These are phyloP conservation scores for Centella asiatica DNA, from an alignment of 129 eudicot genomes.

Conservation along the genomic window DNA sequence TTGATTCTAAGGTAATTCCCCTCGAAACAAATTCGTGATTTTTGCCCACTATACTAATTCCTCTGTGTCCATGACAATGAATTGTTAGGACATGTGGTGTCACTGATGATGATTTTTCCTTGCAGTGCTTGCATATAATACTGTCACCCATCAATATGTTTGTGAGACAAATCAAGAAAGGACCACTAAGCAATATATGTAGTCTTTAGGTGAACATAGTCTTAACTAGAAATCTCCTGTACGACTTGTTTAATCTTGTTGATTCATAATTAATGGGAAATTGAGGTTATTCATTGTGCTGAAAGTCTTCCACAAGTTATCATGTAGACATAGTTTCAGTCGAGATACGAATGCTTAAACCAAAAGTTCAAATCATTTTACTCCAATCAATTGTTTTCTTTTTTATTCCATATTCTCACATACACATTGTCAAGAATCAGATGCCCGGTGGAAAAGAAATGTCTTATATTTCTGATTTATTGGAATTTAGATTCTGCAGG, in stretches of 20 bases:
- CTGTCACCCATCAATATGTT: slow-evolving; percentile 9
- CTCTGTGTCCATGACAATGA: slow-evolving; percentile 28
- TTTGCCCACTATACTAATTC: slow-evolving; percentile 10
- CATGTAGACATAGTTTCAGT: background rate
- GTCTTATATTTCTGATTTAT: background rate
- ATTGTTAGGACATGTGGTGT: slow-evolving; percentile 11
- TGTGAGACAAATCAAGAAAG: background rate
- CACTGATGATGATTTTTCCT: slow-evolving; percentile 5
- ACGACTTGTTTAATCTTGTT: background rate
- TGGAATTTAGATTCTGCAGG: background rate
- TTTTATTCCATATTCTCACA: background rate
- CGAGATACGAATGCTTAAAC: background rate
- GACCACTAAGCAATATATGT: background rate
- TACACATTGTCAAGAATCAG: background rate
- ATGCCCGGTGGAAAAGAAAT: background rate
- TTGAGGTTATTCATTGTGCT: background rate
- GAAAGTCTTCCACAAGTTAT: background rate
- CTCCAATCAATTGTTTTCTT: background rate
- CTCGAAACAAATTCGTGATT: background rate
- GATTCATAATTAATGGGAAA: background rate
- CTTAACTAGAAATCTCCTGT: too few relatives aligned
- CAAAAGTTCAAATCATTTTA: background rate
- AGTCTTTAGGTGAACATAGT: background rate
- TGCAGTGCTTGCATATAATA: slow-evolving; percentile 13
- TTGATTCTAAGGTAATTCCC: background rate